These are phyloP conservation scores for Botrytis squamosa DNA, from an alignment of 2,329 filamentous ascomycete genomes.

Conservation along the genomic window DNA sequence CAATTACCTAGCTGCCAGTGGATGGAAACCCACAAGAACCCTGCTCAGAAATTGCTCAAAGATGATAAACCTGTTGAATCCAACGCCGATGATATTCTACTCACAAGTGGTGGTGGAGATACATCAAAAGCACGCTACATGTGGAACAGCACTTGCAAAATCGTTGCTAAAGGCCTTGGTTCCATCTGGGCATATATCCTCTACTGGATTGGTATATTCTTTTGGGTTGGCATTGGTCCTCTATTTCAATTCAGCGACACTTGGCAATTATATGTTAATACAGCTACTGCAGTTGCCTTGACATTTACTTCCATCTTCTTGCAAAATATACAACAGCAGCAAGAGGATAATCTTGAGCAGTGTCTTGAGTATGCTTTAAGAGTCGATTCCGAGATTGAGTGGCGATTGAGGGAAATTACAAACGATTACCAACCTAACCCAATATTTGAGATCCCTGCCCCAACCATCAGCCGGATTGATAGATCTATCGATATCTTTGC, in stretches of 20 bases:
- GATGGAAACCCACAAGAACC: neutral
- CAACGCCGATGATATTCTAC: neutral
- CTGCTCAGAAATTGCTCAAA: neutral
- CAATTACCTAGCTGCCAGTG: neutral
- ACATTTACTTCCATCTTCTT: slow-evolving; percentile 43
- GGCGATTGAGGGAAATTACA: slow-evolving; percentile 38
- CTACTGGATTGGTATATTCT: slow-evolving; percentile 27
- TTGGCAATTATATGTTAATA: slow-evolving; percentile 41
- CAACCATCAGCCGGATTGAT: neutral
- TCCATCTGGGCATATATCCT: slow-evolving; percentile 22
- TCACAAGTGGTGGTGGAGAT: neutral
- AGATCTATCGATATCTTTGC: neutral
- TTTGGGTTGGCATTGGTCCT: slow-evolving; percentile 26
- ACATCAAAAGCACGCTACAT: neutral
- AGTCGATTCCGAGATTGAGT: slow-evolving; percentile 40
- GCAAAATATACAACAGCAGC: slow-evolving; percentile 42
- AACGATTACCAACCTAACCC: slow-evolving; percentile 39
- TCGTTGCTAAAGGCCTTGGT: slow-evolving; percentile 22
- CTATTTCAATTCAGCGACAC: slow-evolving; percentile 26
- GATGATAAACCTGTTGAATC: neutral
- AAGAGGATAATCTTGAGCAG: slow-evolving; percentile 37
- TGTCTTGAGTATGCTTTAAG: slow-evolving; percentile 39
- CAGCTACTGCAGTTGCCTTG: slow-evolving; percentile 45
- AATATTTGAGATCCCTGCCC: slow-evolving; percentile 1
- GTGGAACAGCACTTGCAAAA: neutral